phyloP scores from a whole-genome alignment of 2,329 filamentous ascomycete species.

The Alternaria infectoria region DNA sequence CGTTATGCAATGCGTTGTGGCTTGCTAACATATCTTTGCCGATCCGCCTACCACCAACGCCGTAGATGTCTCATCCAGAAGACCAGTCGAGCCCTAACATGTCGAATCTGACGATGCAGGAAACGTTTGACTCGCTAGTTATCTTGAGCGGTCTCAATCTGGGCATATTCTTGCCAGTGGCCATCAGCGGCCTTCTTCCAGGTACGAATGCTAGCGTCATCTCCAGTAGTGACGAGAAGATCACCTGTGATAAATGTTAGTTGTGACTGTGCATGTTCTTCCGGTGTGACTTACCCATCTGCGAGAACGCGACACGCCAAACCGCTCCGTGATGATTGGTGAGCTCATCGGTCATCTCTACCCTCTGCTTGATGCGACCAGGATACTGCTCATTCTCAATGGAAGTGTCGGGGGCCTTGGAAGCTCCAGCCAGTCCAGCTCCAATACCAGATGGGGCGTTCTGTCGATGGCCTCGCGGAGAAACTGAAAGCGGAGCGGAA shows the following conservation, averaged over 20 bases:
- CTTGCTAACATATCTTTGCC: neutral
- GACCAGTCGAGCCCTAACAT: neutral
- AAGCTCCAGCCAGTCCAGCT: slow-evolving; percentile 57
- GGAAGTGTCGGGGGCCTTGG: slow-evolving; percentile 54
- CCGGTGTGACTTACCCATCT: slow-evolving; percentile 47
- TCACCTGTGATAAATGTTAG: slow-evolving; percentile 63
- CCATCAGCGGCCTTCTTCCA: slow-evolving; percentile 59
- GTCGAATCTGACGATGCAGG: neutral
- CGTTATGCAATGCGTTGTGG: neutral
- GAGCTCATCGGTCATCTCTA: slow-evolving; percentile 69
- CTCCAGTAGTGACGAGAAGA: slow-evolving; percentile 75
- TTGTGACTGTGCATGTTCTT: neutral
- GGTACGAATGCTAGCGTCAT: slow-evolving; percentile 67
- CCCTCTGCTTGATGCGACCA: slow-evolving; percentile 70
- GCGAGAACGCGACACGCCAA: slow-evolving; percentile 74
- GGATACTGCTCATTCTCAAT: slow-evolving; percentile 64
- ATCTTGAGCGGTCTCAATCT: slow-evolving; percentile 52
- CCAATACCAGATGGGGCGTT: slow-evolving; percentile 60
- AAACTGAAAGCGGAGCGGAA: slow-evolving; percentile 19
- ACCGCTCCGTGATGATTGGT: slow-evolving; percentile 73
- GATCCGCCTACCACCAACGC: neutral
- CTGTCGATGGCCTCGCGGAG: slow-evolving; percentile 35
- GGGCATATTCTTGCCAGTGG: slow-evolving; percentile 57
- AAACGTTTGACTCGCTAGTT: slow-evolving; percentile 14
- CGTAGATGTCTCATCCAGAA: neutral